Percentiles rank a stretch among this genome's conserved stretches.
Conservation (phyloP, 2,329 filamentous ascomycete species). For the Pseudopithomyces chartarum region DNA sequence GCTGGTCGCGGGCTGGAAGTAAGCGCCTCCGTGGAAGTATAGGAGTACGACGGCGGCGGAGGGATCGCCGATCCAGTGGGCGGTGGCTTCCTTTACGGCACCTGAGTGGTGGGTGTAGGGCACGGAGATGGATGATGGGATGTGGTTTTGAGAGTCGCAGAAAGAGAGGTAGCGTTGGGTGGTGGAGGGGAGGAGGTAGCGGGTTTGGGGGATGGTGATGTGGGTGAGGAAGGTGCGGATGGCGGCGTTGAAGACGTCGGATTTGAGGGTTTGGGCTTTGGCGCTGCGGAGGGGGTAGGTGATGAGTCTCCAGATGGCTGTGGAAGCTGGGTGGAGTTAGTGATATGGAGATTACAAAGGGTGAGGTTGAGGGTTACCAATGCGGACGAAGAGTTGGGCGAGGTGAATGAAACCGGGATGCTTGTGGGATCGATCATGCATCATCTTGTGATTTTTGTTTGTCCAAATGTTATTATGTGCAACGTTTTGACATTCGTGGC, state of each 20-base stretch:
- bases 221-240: conserved; percentile 19
- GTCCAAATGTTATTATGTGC: not conserved
- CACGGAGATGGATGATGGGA: conserved; percentile 16
- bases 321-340: conserved; percentile 11
- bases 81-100: conserved; percentile 11
- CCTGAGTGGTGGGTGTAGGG: not conserved
- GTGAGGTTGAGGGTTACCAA: too few relatives aligned
- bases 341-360: not conserved
- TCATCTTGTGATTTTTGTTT: not conserved
- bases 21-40: conserved; percentile 30
- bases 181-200: conserved; percentile 21
- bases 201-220: conserved; percentile 26
- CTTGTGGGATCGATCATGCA: not conserved
- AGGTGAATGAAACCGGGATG: not conserved
- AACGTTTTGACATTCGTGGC: not conserved
- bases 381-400: not conserved
- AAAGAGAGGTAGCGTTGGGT: conserved; percentile 18
- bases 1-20: conserved; percentile 18
- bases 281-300: conserved; percentile 24
- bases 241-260: conserved; percentile 23
- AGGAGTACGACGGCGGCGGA: conserved; percentile 26
- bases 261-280: conserved; percentile 14
- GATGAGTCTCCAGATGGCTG: conserved; percentile 14
- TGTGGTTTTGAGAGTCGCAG: conserved; percentile 17
- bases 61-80: conserved; percentile 29